Evolutionary conservation across 1,284 basidiomycete species (phyloP), one percentile per base, ranked within the genome.

Genomic region (Rhodotorula sp.): DNA sequence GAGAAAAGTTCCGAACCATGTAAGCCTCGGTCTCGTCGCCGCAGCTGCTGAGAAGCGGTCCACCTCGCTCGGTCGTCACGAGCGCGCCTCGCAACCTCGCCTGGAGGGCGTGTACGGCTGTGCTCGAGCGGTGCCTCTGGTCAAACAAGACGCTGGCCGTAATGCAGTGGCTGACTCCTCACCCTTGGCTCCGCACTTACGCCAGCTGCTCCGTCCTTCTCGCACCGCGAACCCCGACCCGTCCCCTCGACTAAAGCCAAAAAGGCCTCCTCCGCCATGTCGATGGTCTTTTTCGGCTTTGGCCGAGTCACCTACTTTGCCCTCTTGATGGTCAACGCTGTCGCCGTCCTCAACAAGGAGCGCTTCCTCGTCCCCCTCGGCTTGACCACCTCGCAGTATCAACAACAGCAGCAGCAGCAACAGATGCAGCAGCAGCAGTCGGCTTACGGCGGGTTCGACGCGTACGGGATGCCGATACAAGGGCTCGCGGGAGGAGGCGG

Each of bases 331-430:
- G 64, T 76, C 70, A 76, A 76, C 68, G 60, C 72, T 28, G 68
- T 76, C 68, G 75, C 75, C 5, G 61, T 76, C 43, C 71, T 76
- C 34, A 64, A 62, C 54, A 69, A 76, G 52, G 75, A 76, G 14
- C 75, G 75, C 45, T 76, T 76, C 73, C 70, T 76, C 55, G 66
- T 65, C 31, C 75, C 75, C 0, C 60, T 76, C 21, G 75, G 75
- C 26, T 60, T 76, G 12, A 61, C 69, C 52, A 68, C 69, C 26
- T 64, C 66, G 38, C 48, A 52, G 57, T 66, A 64, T 52, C 57
- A 63, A 26, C 62, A 69, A 34, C 62, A 64, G 55, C 69, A 64
- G 34, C 65, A 65, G 58, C 52, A 49, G 54, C 56, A 49, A 48
- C 34, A 49, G 21, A 31, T 56, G 18, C 38, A 56, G 26, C 69